Conservation (phyloP, 2,329 filamentous ascomycete genomes). For the Ambrosiella cleistominuta region DNA sequence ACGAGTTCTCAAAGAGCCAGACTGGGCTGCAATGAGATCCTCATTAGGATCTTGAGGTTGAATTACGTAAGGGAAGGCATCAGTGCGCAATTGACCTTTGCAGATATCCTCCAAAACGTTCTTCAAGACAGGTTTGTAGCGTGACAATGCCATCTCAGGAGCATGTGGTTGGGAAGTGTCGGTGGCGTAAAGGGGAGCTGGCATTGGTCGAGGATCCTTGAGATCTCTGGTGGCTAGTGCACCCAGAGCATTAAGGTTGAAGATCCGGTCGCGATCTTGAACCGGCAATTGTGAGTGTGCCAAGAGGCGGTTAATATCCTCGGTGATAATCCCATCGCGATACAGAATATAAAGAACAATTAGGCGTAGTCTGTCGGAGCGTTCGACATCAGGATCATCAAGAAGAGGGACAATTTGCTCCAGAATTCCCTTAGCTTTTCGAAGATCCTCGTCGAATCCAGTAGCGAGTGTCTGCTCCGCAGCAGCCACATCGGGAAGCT, state of each 20-base stretch:
- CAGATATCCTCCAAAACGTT: conserved; percentile 62
- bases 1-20: conserved; percentile 73
- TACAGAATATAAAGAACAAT: conserved; percentile 76
- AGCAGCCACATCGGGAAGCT: conserved; percentile 70
- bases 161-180: conserved; percentile 26
- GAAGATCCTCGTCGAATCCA: conserved; percentile 79
- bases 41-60: conserved; percentile 47
- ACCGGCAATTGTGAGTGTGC: conserved; percentile 64
- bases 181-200: conserved; percentile 50
- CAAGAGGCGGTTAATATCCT: conserved; percentile 71
- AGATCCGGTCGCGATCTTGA: conserved; percentile 53
- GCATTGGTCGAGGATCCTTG: conserved; percentile 56
- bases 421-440: conserved; percentile 76
- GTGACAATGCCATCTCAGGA: conserved; percentile 72
- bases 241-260: conserved; percentile 68
- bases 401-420: conserved; percentile 75
- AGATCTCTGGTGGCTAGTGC: conserved; percentile 49
- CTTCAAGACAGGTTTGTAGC: conserved; percentile 69
- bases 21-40: conserved; percentile 35
- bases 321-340: conserved; percentile 64
- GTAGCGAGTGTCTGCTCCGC: conserved; percentile 85
- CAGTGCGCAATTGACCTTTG: conserved; percentile 48
- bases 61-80: conserved; percentile 54
- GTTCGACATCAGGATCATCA: conserved; percentile 60
- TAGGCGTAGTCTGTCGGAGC: conserved; percentile 63